Evolutionary conservation across 495 filamentous ascomycete species (phyloP).

Genomic region (Penicillium longicatenatum): DNA sequence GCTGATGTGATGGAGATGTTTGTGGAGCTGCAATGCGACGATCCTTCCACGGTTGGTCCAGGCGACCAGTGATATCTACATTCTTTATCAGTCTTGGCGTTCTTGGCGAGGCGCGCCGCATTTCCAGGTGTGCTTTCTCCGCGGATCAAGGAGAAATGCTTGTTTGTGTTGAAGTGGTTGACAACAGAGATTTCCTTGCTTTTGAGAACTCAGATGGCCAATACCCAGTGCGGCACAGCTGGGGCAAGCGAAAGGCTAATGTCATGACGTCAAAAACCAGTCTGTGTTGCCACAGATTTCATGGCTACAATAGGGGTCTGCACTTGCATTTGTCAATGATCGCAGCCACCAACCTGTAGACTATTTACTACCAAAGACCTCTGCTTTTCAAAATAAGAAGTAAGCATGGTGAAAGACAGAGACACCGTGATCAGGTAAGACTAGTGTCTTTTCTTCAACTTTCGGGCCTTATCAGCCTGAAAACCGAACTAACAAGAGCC

Average conservation of each 20-base stretch:
- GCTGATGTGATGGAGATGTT: no score
- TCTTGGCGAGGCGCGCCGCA: not conserved
- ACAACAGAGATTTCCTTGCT: not conserved
- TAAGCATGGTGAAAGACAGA: constrained; percentile 58
- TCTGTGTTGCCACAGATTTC: not conserved
- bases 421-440: constrained; percentile 57
- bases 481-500: constrained; percentile 26
- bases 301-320: not conserved
- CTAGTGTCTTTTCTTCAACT: not conserved
- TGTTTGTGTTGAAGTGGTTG: not conserved
- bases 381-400: constrained; percentile 6
- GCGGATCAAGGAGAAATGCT: not conserved
- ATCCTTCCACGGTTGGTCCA: not conserved
- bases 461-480: not conserved
- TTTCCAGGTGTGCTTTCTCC: not conserved
- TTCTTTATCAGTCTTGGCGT: not conserved
- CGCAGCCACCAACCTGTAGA: not conserved
- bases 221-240: not conserved
- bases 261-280: not conserved
- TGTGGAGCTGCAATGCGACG: not conserved
- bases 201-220: not conserved
- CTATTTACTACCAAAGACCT: not conserved
- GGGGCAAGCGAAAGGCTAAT: not conserved
- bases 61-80: not conserved
- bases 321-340: no score